Percentiles rank a stretch among this genome's conserved stretches.
These are phyloP conservation scores for Pulveroboletus ravenelii DNA, from an alignment of 768 basidiomycete species.

Conservation along the genomic window DNA sequence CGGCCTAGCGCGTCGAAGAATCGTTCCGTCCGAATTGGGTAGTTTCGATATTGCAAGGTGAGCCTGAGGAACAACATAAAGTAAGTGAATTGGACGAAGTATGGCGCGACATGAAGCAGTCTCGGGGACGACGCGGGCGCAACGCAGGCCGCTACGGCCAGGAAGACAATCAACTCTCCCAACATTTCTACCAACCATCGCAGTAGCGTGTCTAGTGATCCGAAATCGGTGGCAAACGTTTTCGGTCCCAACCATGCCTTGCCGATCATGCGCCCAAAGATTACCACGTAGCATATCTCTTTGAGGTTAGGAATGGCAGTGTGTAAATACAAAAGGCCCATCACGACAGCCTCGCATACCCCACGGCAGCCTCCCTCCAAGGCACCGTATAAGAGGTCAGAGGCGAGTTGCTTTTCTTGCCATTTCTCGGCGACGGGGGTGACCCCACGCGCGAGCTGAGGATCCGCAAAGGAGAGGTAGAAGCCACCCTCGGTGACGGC, in stretches of 20 bases:
- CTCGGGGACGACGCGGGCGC: no score
- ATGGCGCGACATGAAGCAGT: no score
- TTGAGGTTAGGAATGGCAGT: slow-evolving; percentile 4
- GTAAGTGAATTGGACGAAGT: no score
- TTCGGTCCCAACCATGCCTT: slow-evolving; percentile 9
- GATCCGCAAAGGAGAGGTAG: slow-evolving; percentile 12
- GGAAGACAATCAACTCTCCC: no score
- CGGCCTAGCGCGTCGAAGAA: no score
- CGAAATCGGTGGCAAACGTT: slow-evolving; percentile 2
- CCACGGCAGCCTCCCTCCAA: slow-evolving; percentile 16
- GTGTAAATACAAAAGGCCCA: slow-evolving; percentile 9
- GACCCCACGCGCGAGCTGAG: background rate
- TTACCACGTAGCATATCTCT: background rate
- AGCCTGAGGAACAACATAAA: no score
- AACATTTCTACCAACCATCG: no score
- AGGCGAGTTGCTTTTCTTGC: slow-evolving; percentile 8
- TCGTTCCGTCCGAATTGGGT: no score
- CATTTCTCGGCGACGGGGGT: background rate
- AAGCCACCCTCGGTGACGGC: slow-evolving; percentile 19
- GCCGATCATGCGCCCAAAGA: slow-evolving; percentile 7
- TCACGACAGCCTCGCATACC: slow-evolving; percentile 10
- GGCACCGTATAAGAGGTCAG: slow-evolving; percentile 3
- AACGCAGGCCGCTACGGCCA: no score
- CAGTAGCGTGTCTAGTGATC: no score
- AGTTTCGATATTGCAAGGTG: no score